Percentiles rank a stretch among this genome's conserved stretches.
Conservation (phyloP, 2,329 filamentous ascomycete genomes). For the Alternaria longipes region DNA sequence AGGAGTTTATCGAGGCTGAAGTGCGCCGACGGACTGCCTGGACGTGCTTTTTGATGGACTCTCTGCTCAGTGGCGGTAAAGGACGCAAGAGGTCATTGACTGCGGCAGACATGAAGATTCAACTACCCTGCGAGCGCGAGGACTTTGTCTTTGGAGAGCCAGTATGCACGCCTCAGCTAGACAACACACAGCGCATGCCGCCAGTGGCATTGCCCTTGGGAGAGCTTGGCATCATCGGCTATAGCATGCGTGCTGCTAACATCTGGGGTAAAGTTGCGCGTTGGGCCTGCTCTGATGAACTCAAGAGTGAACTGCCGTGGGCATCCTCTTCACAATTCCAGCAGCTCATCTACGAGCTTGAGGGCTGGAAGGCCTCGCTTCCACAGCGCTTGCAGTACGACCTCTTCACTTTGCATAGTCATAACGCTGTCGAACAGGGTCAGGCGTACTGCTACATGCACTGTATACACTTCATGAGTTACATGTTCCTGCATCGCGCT, state of each 20-base stretch:
- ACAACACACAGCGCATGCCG: constrained; percentile 44
- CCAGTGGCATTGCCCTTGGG: constrained; percentile 40
- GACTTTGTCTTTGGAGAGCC: constrained; percentile 53
- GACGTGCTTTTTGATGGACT: constrained; percentile 56
- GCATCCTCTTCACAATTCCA: constrained; percentile 48
- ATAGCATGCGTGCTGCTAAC: constrained; percentile 52
- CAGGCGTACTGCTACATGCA: constrained; percentile 56
- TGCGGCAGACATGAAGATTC: constrained; percentile 50
- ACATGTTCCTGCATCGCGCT: constrained; percentile 54
- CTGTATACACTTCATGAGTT: constrained; percentile 54
- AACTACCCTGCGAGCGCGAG: constrained; percentile 53
- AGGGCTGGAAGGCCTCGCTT: constrained; percentile 48
- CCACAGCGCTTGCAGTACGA: constrained; percentile 50
- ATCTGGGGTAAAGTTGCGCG: constrained; percentile 54
- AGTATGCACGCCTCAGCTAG: constrained; percentile 47
- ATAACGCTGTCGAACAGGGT: constrained; percentile 54
- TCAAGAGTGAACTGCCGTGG: constrained; percentile 52
- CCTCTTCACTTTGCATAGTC: constrained; percentile 50
- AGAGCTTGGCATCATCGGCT: constrained; percentile 51
- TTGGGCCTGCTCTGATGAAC: constrained; percentile 51
- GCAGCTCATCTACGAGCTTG: constrained; percentile 47
- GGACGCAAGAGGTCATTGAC: constrained; percentile 50
- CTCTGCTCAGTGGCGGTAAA: constrained; percentile 53
- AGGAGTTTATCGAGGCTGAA: constrained; percentile 54
- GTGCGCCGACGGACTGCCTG: constrained; percentile 53